Conservation (phyloP, 169 alveolate species). For the Cryptosporidium ubiquitum region DNA sequence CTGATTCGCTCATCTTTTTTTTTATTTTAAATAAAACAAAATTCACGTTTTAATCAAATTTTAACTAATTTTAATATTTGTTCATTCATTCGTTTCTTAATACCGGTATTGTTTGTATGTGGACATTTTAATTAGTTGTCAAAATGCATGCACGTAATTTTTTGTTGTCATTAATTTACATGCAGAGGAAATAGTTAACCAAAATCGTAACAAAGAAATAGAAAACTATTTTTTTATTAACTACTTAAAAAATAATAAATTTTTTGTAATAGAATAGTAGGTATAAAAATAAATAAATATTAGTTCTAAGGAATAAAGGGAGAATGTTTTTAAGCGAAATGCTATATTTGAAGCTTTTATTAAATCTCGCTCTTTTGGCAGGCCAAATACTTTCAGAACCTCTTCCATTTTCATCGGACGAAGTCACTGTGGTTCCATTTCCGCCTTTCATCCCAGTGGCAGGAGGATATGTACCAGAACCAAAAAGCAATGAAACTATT, state of each 20-base stretch:
- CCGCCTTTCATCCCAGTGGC: constrained; percentile 67
- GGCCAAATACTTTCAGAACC: constrained; percentile 14
- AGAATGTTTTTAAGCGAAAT: neutral
- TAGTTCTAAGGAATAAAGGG: neutral
- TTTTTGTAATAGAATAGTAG: neutral
- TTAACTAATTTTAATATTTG: neutral
- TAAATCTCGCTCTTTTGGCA: neutral
- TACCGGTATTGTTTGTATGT: constrained; percentile 1
- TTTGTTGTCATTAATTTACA: neutral
- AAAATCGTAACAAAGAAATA: neutral
- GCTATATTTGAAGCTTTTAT: neutral
- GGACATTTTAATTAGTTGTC: neutral
- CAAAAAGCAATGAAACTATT: neutral
- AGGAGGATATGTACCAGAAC: constrained; percentile 49
- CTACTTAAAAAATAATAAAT: neutral
- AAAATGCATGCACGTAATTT: constrained; percentile 6
- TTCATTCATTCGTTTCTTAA: neutral
- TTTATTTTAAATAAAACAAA: neutral
- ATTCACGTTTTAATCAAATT: neutral
- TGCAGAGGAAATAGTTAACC: neutral
- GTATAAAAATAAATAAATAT: neutral
- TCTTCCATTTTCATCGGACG: constrained; percentile 57
- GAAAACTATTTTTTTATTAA: neutral
- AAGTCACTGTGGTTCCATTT: constrained; percentile 56
- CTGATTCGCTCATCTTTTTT: neutral